Conservation (phyloP, 208 protist species). For the Strigomonas culicis region DNA sequence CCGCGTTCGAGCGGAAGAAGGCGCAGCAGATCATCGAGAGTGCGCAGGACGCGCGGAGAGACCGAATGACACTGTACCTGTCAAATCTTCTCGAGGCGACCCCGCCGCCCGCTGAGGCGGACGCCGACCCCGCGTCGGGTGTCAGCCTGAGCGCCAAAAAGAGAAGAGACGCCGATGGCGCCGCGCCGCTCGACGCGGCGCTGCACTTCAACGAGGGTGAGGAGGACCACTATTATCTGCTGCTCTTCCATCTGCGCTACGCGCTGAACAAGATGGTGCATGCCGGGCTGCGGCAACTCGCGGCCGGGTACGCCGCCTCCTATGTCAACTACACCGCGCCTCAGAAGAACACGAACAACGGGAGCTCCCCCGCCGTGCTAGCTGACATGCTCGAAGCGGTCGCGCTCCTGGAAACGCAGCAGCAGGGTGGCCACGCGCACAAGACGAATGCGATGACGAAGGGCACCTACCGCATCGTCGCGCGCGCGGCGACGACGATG, state of each 20-base stretch:
- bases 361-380: slow-evolving; percentile 37
- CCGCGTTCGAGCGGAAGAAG: no score
- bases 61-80: no score
- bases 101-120: no score
- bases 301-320: no score
- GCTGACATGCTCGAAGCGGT: slow-evolving; percentile 67
- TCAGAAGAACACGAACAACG: no score
- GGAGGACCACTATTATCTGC: slow-evolving; percentile 72
- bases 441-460: not conserved
- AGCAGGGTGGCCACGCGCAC: not conserved
- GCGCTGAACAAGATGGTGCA: slow-evolving; percentile 85
- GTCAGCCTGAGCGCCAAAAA: not conserved
- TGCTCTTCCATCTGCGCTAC: slow-evolving; percentile 77
- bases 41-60: no score
- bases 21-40: no score
- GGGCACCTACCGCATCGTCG: not conserved
- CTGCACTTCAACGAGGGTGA: slow-evolving; percentile 75
- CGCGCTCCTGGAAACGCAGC: slow-evolving; percentile 29
- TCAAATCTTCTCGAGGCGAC: no score
- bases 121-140: no score
- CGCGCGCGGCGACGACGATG: not conserved
- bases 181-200: not conserved
- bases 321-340: no score
- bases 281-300: slow-evolving; percentile 52
- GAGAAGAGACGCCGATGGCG: not conserved